These are phyloP conservation scores for Colletotrichum aenigma DNA, from an alignment of 2,329 filamentous ascomycete species.

Conservation along the genomic window DNA sequence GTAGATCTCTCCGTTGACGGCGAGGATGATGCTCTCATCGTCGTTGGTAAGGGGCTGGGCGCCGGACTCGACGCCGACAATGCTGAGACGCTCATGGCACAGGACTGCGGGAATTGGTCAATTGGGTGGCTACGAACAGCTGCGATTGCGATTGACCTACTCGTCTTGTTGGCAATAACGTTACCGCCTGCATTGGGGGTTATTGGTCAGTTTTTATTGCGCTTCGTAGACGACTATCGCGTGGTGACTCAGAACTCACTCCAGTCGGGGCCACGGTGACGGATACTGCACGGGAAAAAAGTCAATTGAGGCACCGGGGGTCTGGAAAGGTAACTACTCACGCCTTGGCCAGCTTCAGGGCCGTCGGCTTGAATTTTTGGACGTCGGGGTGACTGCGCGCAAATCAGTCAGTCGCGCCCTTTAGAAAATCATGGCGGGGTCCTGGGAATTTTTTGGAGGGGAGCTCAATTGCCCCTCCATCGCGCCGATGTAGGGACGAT, in stretches of 20 bases:
- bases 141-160: slow-evolving; percentile 55
- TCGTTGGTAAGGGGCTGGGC: slow-evolving; percentile 95
- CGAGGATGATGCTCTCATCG: slow-evolving; percentile 85
- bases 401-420: slow-evolving; percentile 24
- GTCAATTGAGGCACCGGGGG: slow-evolving; percentile 39
- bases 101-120: slow-evolving; percentile 66
- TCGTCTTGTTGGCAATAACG: slow-evolving; percentile 88
- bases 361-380: slow-evolving; percentile 93
- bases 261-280: slow-evolving; percentile 98
- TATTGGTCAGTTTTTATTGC: slow-evolving; percentile 33
- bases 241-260: slow-evolving; percentile 65
- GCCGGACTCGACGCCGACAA: slow-evolving; percentile 95
- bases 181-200: slow-evolving; percentile 71
- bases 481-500: slow-evolving; percentile 16
- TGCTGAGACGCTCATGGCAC: slow-evolving; percentile 95
- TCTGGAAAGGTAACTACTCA: slow-evolving; percentile 52
- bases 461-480: slow-evolving; percentile 41
- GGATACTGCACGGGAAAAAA: slow-evolving; percentile 64
- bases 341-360: slow-evolving; percentile 92
- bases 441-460: slow-evolving; percentile 24
- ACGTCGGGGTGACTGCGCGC: slow-evolving; percentile 81
- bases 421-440: no score
- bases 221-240: slow-evolving; percentile 1
- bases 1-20: slow-evolving; percentile 99
- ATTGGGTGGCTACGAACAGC: background rate